A percentile compares a stretch with the other conserved stretches of the same genome.
Conservation (phyloP, 768 basidiomycete genomes). For the Gelatoporia subvermispora region DNA sequence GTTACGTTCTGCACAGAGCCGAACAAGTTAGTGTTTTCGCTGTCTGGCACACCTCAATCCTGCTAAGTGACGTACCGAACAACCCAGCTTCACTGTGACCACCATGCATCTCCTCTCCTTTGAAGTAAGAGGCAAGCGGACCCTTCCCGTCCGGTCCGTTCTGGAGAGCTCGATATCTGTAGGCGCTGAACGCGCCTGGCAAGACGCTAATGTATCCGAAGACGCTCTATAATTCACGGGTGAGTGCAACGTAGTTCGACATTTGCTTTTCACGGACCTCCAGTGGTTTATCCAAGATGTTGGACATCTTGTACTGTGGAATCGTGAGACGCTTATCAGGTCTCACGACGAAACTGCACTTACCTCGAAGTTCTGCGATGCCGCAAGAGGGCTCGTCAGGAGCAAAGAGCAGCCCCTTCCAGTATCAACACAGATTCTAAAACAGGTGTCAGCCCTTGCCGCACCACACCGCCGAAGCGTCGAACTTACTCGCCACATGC, state of each 20-base stretch:
- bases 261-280: conserved; percentile 48
- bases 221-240: conserved; percentile 48
- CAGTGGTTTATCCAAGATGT: conserved; percentile 92
- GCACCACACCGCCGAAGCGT: conserved; percentile 9
- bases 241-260: background rate
- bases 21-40: background rate
- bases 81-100: conserved; percentile 57
- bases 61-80: conserved; percentile 37
- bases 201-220: conserved; percentile 86
- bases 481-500: conserved; percentile 82
- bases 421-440: conserved; percentile 77
- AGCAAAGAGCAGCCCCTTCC: conserved; percentile 69
- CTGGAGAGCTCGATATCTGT: conserved; percentile 81
- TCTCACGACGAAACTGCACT: background rate
- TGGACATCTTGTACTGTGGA: conserved; percentile 85
- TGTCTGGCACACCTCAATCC: background rate
- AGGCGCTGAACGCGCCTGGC: conserved; percentile 90
- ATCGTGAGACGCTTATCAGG: background rate
- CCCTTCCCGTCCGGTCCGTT: conserved; percentile 88
- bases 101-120: conserved; percentile 84
- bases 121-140: conserved; percentile 90
- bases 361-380: conserved; percentile 94
- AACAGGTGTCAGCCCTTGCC: background rate
- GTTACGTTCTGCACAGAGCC: conserved; percentile 53
- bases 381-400: conserved; percentile 73